A percentile compares a stretch with the other conserved stretches of the same genome.
These are phyloP conservation scores for Microcos paniculata DNA, from an alignment of 345 rosid species.

Conservation along the genomic window DNA sequence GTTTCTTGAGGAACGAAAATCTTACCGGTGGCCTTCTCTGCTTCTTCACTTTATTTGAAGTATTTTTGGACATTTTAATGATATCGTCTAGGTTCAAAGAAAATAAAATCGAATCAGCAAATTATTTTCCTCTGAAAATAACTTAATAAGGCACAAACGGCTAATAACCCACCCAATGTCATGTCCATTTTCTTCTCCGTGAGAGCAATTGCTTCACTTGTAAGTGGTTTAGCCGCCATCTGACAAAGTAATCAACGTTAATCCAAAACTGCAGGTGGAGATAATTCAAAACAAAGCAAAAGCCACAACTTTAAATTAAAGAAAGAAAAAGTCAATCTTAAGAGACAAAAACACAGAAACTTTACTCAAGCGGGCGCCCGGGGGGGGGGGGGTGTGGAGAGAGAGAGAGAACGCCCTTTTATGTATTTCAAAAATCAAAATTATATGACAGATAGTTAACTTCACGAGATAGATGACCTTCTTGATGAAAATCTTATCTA, in stretches of 20 bases:
- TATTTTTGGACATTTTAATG: slow-evolving; percentile 76
- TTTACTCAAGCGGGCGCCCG: neutral
- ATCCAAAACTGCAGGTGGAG: neutral
- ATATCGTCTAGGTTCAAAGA: slow-evolving; percentile 53
- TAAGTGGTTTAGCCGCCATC: slow-evolving; percentile 72
- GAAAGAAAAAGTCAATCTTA: neutral
- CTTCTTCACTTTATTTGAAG: slow-evolving; percentile 45
- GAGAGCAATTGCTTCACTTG: slow-evolving; percentile 72
- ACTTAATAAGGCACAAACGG: neutral
- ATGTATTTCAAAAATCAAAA: neutral
- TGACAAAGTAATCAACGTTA: slow-evolving; percentile 7
- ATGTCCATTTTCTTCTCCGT: slow-evolving; percentile 89
- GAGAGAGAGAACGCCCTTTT: neutral
- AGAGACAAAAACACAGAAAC: neutral
- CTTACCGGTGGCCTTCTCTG: slow-evolving; percentile 54
- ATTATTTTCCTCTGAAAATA: neutral
- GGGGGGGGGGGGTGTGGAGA: too few relatives aligned
- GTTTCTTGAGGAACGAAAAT: slow-evolving; percentile 4
- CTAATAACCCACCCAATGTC: slow-evolving; percentile 60
- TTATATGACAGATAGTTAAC: too few relatives aligned
- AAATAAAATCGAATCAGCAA: slow-evolving; percentile 2
- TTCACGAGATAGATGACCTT: neutral
- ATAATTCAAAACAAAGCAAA: neutral
- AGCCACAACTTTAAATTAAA: neutral
- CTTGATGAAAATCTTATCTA: neutral